Percentiles rank a stretch among this genome's conserved stretches.
These are phyloP conservation scores for Tephrocybe sp. DNA, from an alignment of 768 basidiomycete species.

Conservation along the genomic window DNA sequence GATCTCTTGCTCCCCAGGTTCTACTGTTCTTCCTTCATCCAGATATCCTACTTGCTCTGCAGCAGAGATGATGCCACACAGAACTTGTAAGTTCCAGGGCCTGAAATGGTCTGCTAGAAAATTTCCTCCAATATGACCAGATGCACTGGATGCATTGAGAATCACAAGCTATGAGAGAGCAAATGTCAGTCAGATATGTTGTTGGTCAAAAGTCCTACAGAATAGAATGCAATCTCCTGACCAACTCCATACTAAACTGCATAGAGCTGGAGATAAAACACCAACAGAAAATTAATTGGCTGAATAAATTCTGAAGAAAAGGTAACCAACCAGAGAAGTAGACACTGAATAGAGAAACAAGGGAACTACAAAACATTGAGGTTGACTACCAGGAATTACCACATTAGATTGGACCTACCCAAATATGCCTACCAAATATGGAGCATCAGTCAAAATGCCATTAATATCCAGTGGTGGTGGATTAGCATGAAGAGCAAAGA, in stretches of 20 bases:
- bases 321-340: slow-evolving; percentile 1
- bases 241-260: slow-evolving; percentile 7
- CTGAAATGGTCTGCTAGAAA: slow-evolving; percentile 5
- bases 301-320: background rate
- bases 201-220: background rate
- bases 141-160: slow-evolving; percentile 2
- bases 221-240: slow-evolving; percentile 2
- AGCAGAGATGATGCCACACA: slow-evolving; percentile 31
- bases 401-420: background rate
- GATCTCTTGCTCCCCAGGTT: too few relatives aligned
- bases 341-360: background rate
- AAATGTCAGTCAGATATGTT: background rate
- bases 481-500: slow-evolving; percentile 2
- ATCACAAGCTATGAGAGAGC: slow-evolving; percentile 5
- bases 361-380: background rate
- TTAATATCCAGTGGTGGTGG: slow-evolving; percentile 15
- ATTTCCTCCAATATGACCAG: slow-evolving; percentile 2
- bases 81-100: slow-evolving; percentile 25
- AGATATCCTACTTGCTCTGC: too few relatives aligned
- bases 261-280: slow-evolving; percentile 7
- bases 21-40: too few relatives aligned
- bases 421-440: background rate
- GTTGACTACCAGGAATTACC: background rate
- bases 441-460: background rate
- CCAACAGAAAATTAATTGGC: background rate